Evolutionary conservation across 768 basidiomycete species (phyloP), one percentile per base, ranked within the genome.

Genomic region (Pisolithus sp.): DNA sequence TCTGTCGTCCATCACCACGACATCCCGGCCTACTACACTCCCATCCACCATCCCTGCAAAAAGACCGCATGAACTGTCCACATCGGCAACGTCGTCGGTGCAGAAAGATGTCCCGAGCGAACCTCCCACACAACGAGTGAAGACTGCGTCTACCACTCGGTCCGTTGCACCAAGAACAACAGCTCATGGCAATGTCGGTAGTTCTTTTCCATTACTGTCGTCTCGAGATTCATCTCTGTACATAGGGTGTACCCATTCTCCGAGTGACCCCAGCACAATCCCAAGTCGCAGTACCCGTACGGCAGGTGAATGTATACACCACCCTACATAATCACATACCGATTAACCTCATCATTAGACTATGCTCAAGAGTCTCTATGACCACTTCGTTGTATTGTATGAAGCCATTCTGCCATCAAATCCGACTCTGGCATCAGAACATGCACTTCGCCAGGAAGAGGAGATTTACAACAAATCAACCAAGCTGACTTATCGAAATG

Each of bases 401-500:
- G 69, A 78, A 8, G 52, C 68, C 8, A 69, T 92, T 43, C 67
- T 79, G 3, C 67, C 78, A 2, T 52, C 67, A 13, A 74, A 83
- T 53, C 82, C 86, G 0, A 70, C 74, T 21, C 65, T 93, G 18
- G 86, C 90, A 0, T 70, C 83, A 0, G 83, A 90, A 49, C 87
- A 95, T 68, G 83, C 93, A 4, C 75, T 92, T 9, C 78, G 72
- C 46, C 91, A 95, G 60, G 93, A 95, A 61, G 78, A 80, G 31
- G 85, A 91, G 53, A 76, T 92, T 0, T 93, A 92, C 68, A 74
- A 73, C 23, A 82, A 80, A 54, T 80, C 86, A 0, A 85, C 75
- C 48, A 91, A 89, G 67, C 65, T 80, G 44, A 90, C 90, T 0
- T 95, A 95, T 67, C 86, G 90, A 46, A 86, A 87, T 71, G 89